Evolutionary conservation across 345 rosid genomes (phyloP).

Genomic region (Gynandropsis gynandra): DNA sequence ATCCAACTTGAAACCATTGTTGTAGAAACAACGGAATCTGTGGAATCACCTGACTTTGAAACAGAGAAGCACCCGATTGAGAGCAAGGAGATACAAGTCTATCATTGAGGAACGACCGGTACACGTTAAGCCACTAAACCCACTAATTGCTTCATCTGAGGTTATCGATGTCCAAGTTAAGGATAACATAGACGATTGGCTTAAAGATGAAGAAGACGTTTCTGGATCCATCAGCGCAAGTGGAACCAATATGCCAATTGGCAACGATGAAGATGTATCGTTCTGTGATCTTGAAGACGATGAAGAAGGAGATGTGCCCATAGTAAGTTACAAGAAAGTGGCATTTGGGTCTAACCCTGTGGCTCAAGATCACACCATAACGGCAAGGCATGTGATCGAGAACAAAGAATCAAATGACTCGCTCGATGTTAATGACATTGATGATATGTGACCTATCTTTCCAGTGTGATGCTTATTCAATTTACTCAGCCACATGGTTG

Average conservation of each 20-base stretch:
- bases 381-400: slow-evolving; percentile 23
- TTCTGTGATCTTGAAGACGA: slow-evolving; percentile 81
- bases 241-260: slow-evolving; percentile 32
- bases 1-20: slow-evolving; percentile 21
- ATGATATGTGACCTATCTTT: slow-evolving; percentile 19
- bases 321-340: too few species aligned
- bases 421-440: slow-evolving; percentile 64
- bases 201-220: slow-evolving; percentile 40
- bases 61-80: slow-evolving; percentile 45
- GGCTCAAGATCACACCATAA: too few species aligned
- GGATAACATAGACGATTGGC: slow-evolving; percentile 70
- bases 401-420: slow-evolving; percentile 57
- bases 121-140: slow-evolving; percentile 20
- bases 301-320: slow-evolving; percentile 23
- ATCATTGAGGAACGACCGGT: slow-evolving; percentile 42
- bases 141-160: slow-evolving; percentile 28
- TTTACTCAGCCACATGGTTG: too few species aligned
- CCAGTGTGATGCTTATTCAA: too few species aligned
- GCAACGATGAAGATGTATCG: slow-evolving; percentile 62
- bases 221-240: slow-evolving; percentile 33
- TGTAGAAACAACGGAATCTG: slow-evolving; percentile 19
- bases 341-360: too few species aligned
- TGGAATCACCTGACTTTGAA: slow-evolving; percentile 27
- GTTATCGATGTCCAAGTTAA: slow-evolving; percentile 40
- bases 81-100: slow-evolving; percentile 37